Evolutionary conservation across 2,329 filamentous ascomycete species (phyloP).

Genomic region (Fusarium luffae): DNA sequence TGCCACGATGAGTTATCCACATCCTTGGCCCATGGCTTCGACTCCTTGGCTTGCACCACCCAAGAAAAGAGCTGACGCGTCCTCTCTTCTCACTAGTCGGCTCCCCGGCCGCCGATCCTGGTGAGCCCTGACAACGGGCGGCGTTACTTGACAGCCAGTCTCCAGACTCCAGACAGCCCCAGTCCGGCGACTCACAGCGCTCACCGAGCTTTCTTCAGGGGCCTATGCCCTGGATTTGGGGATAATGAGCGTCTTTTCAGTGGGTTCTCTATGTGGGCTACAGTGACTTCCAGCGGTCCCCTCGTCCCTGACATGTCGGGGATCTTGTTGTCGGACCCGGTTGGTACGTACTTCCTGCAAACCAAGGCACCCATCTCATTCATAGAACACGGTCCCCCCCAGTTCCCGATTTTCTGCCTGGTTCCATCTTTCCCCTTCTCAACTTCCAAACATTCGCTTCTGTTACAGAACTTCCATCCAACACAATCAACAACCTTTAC

Average conservation of each 20-base stretch:
- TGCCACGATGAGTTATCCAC: conserved; percentile 38
- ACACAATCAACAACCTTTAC: conserved; percentile 18
- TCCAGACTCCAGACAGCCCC: not conserved
- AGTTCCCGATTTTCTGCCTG: conserved; percentile 44
- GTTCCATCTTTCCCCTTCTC: conserved; percentile 40
- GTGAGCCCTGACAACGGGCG: conserved; percentile 38
- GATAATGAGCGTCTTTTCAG: conserved; percentile 36
- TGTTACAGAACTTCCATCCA: conserved; percentile 29
- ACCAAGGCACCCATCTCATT: conserved; percentile 49
- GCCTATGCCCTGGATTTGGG: conserved; percentile 22
- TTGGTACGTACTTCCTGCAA: conserved; percentile 28
- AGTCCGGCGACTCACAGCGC: conserved; percentile 19
- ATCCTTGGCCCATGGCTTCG: conserved; percentile 29
- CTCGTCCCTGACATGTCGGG: conserved; percentile 25
- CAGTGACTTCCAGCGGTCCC: conserved; percentile 27
- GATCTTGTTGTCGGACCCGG: conserved; percentile 29
- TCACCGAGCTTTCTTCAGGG: conserved; percentile 19
- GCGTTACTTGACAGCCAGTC: conserved; percentile 28
- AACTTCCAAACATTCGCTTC: conserved; percentile 36
- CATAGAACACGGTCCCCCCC: conserved; percentile 49
- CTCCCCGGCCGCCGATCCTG: conserved; percentile 42
- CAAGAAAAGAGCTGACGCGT: conserved; percentile 46
- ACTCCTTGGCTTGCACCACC: conserved; percentile 45
- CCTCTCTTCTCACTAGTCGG: conserved; percentile 42
- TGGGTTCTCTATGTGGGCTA: conserved; percentile 34